Evolutionary conservation across 2,329 filamentous ascomycete genomes (phyloP).

Genomic region (Polytolypa hystricis): DNA sequence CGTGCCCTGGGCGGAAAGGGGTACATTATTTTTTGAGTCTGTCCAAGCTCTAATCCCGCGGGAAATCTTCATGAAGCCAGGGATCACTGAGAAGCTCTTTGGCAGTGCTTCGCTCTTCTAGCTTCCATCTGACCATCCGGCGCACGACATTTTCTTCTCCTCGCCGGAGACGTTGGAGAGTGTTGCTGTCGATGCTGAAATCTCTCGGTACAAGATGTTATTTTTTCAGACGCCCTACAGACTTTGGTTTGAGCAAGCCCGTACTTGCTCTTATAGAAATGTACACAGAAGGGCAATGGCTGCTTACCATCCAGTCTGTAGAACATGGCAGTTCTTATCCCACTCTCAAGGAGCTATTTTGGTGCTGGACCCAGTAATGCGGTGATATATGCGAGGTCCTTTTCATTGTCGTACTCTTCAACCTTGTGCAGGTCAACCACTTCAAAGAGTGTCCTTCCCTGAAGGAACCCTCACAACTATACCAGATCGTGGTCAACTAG

Average conservation of each 20-base stretch:
- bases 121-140: slow-evolving; percentile 25
- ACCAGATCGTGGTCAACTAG: too few relatives aligned
- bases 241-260: neutral
- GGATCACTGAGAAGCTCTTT: slow-evolving; percentile 23
- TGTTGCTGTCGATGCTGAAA: slow-evolving; percentile 11
- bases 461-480: slow-evolving; percentile 24
- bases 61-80: slow-evolving; percentile 9
- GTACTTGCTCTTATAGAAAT: neutral
- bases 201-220: slow-evolving; percentile 16
- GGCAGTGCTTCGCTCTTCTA: slow-evolving; percentile 23
- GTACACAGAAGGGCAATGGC: neutral
- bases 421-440: slow-evolving; percentile 12
- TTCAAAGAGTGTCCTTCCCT: slow-evolving; percentile 20
- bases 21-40: too few relatives aligned
- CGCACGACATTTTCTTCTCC: slow-evolving; percentile 21
- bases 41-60: too few relatives aligned
- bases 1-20: too few relatives aligned
- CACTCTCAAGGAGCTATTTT: slow-evolving; percentile 4
- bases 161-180: slow-evolving; percentile 11
- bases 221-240: slow-evolving; percentile 13
- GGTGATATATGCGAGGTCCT: slow-evolving; percentile 18
- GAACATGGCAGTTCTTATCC: slow-evolving; percentile 6
- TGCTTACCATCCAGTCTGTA: slow-evolving; percentile 7
- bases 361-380: slow-evolving; percentile 17
- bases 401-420: slow-evolving; percentile 14